Conservation (phyloP, 352 stramenopile genomes). For the Blastocystis sp. region DNA sequence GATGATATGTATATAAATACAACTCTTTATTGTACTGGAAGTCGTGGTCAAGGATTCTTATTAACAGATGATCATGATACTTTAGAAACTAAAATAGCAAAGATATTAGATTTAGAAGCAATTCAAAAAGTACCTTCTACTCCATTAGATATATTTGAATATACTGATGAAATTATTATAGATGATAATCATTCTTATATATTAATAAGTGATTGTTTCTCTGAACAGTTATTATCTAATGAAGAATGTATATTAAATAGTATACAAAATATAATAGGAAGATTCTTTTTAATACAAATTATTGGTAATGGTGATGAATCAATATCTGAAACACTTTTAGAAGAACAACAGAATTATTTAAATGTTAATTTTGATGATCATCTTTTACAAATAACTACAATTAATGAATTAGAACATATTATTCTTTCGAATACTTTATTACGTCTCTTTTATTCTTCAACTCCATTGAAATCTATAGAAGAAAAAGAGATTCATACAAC, state of each 20-base stretch:
- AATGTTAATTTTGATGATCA: neutral
- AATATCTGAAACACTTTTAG: neutral
- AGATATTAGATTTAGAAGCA: neutral
- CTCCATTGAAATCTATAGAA: no score
- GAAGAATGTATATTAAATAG: neutral
- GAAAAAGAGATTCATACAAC: no score
- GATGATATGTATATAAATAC: neutral
- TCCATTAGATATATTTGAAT: constrained; percentile 2
- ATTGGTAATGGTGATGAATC: neutral
- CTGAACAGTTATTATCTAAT: neutral
- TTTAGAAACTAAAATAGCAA: neutral
- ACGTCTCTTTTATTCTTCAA: no score
- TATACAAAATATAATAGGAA: neutral
- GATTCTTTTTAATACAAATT: constrained; percentile 1
- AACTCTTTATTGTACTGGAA: neutral
- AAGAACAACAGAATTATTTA: neutral
- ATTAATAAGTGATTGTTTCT: constrained; percentile 14
- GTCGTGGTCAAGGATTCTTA: neutral
- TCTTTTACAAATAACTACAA: neutral
- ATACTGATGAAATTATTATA: neutral
- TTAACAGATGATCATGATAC: neutral
- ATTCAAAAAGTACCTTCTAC: constrained; percentile 4
- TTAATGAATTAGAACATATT: no score
- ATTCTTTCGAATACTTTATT: no score
- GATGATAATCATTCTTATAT: neutral